These are phyloP conservation scores for Geotrichum candidum DNA, from an alignment of 1,139 yeast genomes.

Conservation along the genomic window DNA sequence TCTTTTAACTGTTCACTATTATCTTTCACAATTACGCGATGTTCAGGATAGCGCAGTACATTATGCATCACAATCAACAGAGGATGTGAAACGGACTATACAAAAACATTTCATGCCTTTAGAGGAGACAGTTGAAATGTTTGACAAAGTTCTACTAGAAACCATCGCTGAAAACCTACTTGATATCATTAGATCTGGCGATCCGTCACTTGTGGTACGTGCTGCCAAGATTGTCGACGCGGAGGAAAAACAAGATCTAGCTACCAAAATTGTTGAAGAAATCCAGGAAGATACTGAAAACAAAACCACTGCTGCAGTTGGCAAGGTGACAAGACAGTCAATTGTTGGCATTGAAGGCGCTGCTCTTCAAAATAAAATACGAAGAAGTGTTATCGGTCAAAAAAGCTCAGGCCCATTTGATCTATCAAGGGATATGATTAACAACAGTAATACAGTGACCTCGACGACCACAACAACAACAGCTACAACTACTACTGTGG, in stretches of 20 bases:
- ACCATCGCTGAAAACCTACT: slow-evolving; percentile 58
- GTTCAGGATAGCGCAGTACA: slow-evolving; percentile 66
- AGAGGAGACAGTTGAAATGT: slow-evolving; percentile 47
- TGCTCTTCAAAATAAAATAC: slow-evolving; percentile 7
- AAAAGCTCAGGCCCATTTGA: slow-evolving; percentile 11
- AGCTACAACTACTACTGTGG: neutral
- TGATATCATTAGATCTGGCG: slow-evolving; percentile 64
- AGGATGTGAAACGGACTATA: slow-evolving; percentile 67
- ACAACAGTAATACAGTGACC: neutral
- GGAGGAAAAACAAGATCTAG: slow-evolving; percentile 75
- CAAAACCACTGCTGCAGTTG: neutral
- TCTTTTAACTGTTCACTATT: slow-evolving; percentile 61
- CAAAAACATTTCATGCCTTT: slow-evolving; percentile 52
- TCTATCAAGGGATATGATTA: slow-evolving; percentile 5
- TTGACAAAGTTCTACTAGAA: slow-evolving; percentile 59
- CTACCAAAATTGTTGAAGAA: slow-evolving; percentile 47
- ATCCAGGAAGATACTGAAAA: slow-evolving; percentile 31
- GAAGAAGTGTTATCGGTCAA: slow-evolving; percentile 11
- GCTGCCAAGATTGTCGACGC: slow-evolving; percentile 69
- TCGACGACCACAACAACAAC: neutral
- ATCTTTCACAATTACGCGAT: slow-evolving; percentile 65
- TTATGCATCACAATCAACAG: slow-evolving; percentile 49
- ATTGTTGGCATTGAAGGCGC: slow-evolving; percentile 13
- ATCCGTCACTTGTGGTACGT: slow-evolving; percentile 61
- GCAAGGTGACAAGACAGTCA: slow-evolving; percentile 4